A percentile compares a stretch with the other conserved stretches of the same genome.
Conservation (phyloP, 495 filamentous ascomycete species). For the Aspergillus sclerotiicarbonarius region DNA sequence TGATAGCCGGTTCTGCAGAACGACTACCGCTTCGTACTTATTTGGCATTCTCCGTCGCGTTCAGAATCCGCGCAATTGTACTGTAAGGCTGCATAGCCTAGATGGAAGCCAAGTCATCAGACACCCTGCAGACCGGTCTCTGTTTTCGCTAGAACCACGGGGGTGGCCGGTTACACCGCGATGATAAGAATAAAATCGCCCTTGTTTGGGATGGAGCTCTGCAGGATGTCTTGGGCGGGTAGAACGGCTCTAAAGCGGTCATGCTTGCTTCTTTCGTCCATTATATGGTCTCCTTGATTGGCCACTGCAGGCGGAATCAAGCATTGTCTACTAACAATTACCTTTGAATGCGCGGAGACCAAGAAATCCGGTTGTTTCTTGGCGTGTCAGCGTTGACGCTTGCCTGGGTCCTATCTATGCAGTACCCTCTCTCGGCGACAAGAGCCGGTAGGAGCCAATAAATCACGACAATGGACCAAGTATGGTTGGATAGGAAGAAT, state of each 20-base stretch:
- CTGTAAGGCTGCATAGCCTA: background rate
- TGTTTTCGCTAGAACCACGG: background rate
- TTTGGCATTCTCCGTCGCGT: background rate
- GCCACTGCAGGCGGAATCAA: conserved; percentile 11
- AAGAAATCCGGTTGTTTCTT: conserved; percentile 14
- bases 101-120: background rate
- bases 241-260: background rate
- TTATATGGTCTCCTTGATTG: conserved; percentile 3
- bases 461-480: background rate
- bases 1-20: background rate
- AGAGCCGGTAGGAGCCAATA: background rate
- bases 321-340: conserved; percentile 24
- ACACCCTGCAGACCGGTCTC: background rate
- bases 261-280: background rate
- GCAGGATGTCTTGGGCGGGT: background rate
- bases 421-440: background rate
- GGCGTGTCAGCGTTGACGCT: conserved; percentile 12
- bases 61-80: background rate
- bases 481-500: background rate
- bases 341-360: conserved; percentile 10
- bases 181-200: background rate
- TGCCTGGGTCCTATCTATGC: background rate
- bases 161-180: background rate
- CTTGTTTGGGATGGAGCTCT: background rate
- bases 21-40: background rate